phyloP scores from a whole-genome alignment of 805 yeast species.

The Spathaspora passalidarum region DNA sequence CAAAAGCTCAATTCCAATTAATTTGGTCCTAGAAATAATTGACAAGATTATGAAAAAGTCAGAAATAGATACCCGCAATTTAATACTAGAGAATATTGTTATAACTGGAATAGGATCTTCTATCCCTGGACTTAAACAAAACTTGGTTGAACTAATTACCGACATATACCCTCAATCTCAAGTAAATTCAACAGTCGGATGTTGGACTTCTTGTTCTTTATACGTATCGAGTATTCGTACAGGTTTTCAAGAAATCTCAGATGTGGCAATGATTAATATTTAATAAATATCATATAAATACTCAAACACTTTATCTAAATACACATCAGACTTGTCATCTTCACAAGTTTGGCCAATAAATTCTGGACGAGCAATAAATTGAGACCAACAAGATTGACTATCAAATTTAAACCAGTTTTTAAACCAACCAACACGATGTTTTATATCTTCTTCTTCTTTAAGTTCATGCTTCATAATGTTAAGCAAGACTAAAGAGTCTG shows the following conservation, averaged over 20 bases:
- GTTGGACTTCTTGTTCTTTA: conserved; percentile 32
- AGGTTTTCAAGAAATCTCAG: conserved; percentile 13
- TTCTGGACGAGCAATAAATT: conserved; percentile 5
- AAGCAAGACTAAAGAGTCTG: conserved; percentile 1
- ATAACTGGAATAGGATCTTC: conserved; percentile 22
- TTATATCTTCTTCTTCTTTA: background rate
- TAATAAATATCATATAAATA: conserved; percentile 6
- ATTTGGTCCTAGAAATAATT: background rate
- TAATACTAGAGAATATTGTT: conserved; percentile 17
- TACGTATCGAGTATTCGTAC: conserved; percentile 21
- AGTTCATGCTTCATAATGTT: conserved; percentile 5
- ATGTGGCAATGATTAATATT: background rate
- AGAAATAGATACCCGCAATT: conserved; percentile 18
- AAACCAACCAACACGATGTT: background rate
- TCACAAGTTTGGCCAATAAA: background rate
- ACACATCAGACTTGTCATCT: conserved; percentile 6
- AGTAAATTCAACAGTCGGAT: conserved; percentile 18
- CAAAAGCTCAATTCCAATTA: background rate
- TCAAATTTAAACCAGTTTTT: conserved; percentile 1
- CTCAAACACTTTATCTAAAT: conserved; percentile 10
- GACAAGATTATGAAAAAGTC: conserved; percentile 8
- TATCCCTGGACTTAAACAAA: conserved; percentile 21
- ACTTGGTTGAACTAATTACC: conserved; percentile 13
- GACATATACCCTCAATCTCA: conserved; percentile 3
- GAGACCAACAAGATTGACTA: conserved; percentile 12